These are phyloP conservation scores for Nevesoporus exiguus DNA, from an alignment of 768 basidiomycete species.

Conservation along the genomic window DNA sequence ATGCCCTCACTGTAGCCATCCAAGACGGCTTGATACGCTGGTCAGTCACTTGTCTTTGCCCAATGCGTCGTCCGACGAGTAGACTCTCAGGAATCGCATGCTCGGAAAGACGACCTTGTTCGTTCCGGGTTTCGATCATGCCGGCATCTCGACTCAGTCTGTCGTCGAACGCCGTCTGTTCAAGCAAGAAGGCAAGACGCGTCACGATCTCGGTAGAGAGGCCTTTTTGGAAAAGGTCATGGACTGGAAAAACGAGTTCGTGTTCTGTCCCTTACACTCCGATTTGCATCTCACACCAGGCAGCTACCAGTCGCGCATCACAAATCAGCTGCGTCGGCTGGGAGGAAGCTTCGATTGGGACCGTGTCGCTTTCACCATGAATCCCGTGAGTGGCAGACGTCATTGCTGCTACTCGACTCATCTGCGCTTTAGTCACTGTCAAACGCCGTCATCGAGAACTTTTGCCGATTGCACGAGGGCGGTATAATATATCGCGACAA, in stretches of 20 bases:
- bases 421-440: slow-evolving; percentile 52
- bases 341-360: slow-evolving; percentile 96
- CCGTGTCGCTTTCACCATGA: slow-evolving; percentile 94
- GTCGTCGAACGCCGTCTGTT: slow-evolving; percentile 92
- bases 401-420: background rate
- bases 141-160: slow-evolving; percentile 96
- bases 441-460: slow-evolving; percentile 87
- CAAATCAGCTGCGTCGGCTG: slow-evolving; percentile 80
- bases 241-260: slow-evolving; percentile 97
- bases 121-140: slow-evolving; percentile 95
- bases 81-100: slow-evolving; percentile 82
- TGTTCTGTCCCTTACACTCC: slow-evolving; percentile 10
- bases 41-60: slow-evolving; percentile 39
- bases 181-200: slow-evolving; percentile 75
- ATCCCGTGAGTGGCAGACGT: slow-evolving; percentile 51
- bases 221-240: slow-evolving; percentile 86
- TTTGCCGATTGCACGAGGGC: slow-evolving; percentile 87
- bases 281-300: background rate
- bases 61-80: background rate
- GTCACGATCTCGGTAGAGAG: slow-evolving; percentile 95
- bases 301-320: slow-evolving; percentile 92
- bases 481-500: slow-evolving; percentile 94
- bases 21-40: slow-evolving; percentile 90
- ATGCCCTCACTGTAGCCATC: slow-evolving; percentile 87
- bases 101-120: slow-evolving; percentile 86